Evolutionary conservation across 306 rosid genomes (phyloP).

Genomic region (Purshia tridentata): DNA sequence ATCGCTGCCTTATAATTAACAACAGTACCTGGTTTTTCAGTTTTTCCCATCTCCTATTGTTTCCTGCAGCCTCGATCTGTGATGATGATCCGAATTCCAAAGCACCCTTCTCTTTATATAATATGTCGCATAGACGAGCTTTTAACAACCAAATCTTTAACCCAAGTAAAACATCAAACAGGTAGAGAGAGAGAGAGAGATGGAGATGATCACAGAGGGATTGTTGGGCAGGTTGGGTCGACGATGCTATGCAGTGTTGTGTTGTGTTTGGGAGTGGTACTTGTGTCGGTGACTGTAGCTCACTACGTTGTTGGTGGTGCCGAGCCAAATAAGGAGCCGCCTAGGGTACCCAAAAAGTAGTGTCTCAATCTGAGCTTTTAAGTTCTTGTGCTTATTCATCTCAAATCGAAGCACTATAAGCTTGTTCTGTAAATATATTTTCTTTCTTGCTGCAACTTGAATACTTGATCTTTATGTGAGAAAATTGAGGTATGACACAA

Average conservation of each 20-base stretch:
- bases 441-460: no score
- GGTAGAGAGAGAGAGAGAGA: neutral
- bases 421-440: no score
- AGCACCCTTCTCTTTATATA: neutral
- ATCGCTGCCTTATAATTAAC: neutral
- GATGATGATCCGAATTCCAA: neutral
- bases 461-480: no score
- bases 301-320: constrained; percentile 20
- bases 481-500: no score
- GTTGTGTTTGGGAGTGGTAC: constrained; percentile 42
- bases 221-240: constrained; percentile 29
- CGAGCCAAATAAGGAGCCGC: neutral
- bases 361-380: no score
- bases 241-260: constrained; percentile 43
- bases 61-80: neutral
- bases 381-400: no score
- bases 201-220: constrained; percentile 12
- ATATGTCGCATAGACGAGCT: neutral
- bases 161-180: neutral
- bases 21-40: constrained; percentile 2
- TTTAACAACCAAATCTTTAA: neutral
- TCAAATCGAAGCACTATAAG: no score
- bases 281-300: constrained; percentile 27
- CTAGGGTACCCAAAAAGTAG: no score
- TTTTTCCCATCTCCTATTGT: neutral